phyloP scores from a whole-genome alignment of 257 asterid genomes.

The Plantago elongata region DNA sequence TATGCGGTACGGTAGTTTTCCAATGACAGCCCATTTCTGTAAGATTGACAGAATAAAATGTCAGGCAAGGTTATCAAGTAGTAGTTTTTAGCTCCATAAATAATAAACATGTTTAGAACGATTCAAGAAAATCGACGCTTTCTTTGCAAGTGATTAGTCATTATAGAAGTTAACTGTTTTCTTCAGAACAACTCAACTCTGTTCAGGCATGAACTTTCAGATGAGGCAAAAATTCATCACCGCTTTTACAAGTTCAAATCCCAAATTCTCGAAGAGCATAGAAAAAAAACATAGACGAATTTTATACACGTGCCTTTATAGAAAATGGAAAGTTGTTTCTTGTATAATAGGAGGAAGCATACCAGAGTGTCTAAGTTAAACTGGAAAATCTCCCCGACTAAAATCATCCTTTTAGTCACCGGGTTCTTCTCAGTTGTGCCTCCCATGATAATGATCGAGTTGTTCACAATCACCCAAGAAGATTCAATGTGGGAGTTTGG shows the following conservation, averaged over 20 bases:
- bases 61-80: background rate
- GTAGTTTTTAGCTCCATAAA: too few relatives aligned
- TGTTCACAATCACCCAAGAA: slow-evolving; percentile 55
- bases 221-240: too few relatives aligned
- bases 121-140: too few relatives aligned
- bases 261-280: too few relatives aligned
- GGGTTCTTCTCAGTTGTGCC: slow-evolving; percentile 82
- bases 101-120: too few relatives aligned
- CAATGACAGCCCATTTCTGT: slow-evolving; percentile 69
- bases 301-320: background rate
- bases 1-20: slow-evolving; percentile 58
- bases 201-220: too few relatives aligned
- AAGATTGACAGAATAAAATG: slow-evolving; percentile 1
- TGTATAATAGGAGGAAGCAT: slow-evolving; percentile 6
- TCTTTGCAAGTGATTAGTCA: too few relatives aligned
- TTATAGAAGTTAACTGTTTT: too few relatives aligned
- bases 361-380: slow-evolving; percentile 55
- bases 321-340: background rate
- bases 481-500: slow-evolving; percentile 68
- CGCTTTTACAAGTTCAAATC: too few relatives aligned
- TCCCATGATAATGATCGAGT: slow-evolving; percentile 54
- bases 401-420: slow-evolving; percentile 59
- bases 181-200: too few relatives aligned
- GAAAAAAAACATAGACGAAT: background rate
- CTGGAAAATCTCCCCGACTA: slow-evolving; percentile 68